Base-by-base conservation (phyloP, 1,284 basidiomycete genomes). In the Mycena citricolor region DNA sequence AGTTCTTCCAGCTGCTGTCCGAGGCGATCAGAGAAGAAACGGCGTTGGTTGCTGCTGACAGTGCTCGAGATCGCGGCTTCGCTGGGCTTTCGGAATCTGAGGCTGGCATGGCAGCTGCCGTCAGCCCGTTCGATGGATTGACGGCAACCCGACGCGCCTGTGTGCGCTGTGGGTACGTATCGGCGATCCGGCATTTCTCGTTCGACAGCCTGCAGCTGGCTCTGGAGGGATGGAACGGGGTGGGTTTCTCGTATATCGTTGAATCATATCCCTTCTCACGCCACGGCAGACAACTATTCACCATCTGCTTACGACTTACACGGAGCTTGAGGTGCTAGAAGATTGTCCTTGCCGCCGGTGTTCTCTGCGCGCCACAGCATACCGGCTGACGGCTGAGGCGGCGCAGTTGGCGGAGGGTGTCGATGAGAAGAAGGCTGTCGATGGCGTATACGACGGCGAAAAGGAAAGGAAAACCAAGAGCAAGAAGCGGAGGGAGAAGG, bases 1-100 rank as follows among this genome's bases (percentile, higher is more conserved):
- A 97, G 61, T 74, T 97, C n/a, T 95, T 94, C 65, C 83, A 94
- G 55, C 81, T 94, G 26, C 70, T 97, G 16, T 87, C 91, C 1
- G 90, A 94, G 60, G 88, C 83, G 33, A 75, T 95, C 54, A 90
- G 90, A 63, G 82, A 82, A 47, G 93, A 97, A 64, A 75, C 82
- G 5, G 60, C 66, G 2, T 72, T 78, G 1, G 74, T 91, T 3
- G 78, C 82, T 46, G 74, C 74, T 43, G 87, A 90, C 57, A 75
- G 71, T 4, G 67, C 70, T 35, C 70, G 79, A 21, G 86, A 88
- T 58, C 74, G 80, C 31, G 87, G 87, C 8, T 67, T 90, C 12
- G 51, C 61, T 2, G 19, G n/a, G 12, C 28, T 19, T 28, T 57
- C 57, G 13, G 64, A 62, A 28, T 57, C 61, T 19, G 64, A 58